Evolutionary conservation across 768 basidiomycete species (phyloP).

Genomic region (Suillus subaureus): DNA sequence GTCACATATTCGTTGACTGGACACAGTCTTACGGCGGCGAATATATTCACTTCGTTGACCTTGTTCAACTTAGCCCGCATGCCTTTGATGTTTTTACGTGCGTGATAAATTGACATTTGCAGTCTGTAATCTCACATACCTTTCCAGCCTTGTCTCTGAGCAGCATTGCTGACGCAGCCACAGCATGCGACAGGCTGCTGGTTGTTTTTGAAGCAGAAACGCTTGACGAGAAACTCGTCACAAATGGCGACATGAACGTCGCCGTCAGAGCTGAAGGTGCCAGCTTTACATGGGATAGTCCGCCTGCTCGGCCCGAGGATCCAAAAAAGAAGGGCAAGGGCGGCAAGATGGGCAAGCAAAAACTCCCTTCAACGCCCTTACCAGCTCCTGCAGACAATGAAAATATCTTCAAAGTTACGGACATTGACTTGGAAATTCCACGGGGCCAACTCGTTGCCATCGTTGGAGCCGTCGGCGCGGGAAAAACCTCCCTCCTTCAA

Average conservation of each 20-base stretch:
- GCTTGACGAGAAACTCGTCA: slow-evolving; percentile 55
- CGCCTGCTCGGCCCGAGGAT: slow-evolving; percentile 52
- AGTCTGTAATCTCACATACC: slow-evolving; percentile 12
- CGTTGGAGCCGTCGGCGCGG: slow-evolving; percentile 69
- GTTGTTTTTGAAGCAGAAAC: slow-evolving; percentile 86
- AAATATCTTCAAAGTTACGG: slow-evolving; percentile 61
- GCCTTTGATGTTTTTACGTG: slow-evolving; percentile 75
- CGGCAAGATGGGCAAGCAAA: slow-evolving; percentile 16
- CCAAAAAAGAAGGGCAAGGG: slow-evolving; percentile 17
- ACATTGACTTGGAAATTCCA: slow-evolving; percentile 70
- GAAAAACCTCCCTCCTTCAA: slow-evolving; percentile 67
- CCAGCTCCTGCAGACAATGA: slow-evolving; percentile 38
- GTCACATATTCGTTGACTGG: slow-evolving; percentile 77
- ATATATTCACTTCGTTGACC: slow-evolving; percentile 83
- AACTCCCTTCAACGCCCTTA: slow-evolving; percentile 21
- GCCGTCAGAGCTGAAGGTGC: slow-evolving; percentile 72
- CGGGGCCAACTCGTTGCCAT: slow-evolving; percentile 81
- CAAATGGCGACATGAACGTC: slow-evolving; percentile 55
- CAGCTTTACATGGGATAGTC: slow-evolving; percentile 86
- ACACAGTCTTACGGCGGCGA: slow-evolving; percentile 65
- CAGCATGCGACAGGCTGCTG: slow-evolving; percentile 75
- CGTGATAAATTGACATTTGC: slow-evolving; percentile 15
- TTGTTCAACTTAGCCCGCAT: slow-evolving; percentile 83
- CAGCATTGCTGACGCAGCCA: slow-evolving; percentile 81
- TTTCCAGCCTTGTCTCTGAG: slow-evolving; percentile 65